Conservation (phyloP, 1,284 basidiomycete species). For the Singerocomus inundabilis region DNA sequence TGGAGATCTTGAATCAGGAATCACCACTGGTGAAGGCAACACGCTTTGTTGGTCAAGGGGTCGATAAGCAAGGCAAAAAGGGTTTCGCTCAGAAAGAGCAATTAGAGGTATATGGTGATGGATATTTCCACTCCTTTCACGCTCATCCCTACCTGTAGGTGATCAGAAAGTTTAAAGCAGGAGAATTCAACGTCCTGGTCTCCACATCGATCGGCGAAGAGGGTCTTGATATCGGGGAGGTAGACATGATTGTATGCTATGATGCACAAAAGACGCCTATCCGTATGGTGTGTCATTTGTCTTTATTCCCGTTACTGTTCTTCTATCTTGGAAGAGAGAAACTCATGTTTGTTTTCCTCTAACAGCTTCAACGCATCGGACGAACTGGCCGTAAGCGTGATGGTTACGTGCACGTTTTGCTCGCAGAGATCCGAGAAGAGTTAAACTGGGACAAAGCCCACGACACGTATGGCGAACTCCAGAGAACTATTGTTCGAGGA, state of each 20-base stretch:
- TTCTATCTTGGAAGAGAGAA: neutral
- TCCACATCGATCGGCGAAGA: slow-evolving; percentile 98
- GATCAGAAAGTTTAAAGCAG: slow-evolving; percentile 84
- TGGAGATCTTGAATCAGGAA: slow-evolving; percentile 72
- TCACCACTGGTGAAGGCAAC: slow-evolving; percentile 74
- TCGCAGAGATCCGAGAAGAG: slow-evolving; percentile 91
- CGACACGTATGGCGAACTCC: slow-evolving; percentile 85
- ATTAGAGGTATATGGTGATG: slow-evolving; percentile 56
- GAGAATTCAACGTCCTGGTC: slow-evolving; percentile 90
- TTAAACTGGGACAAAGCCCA: slow-evolving; percentile 90
- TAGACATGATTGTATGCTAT: slow-evolving; percentile 97
- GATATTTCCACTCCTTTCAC: neutral
- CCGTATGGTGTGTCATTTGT: slow-evolving; percentile 72
- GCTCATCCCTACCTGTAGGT: slow-evolving; percentile 45
- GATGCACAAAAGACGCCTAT: slow-evolving; percentile 96
- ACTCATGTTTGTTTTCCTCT: slow-evolving; percentile 1
- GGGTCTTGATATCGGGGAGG: slow-evolving; percentile 98
- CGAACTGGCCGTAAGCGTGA: slow-evolving; percentile 93
- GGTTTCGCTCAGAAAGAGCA: slow-evolving; percentile 93
- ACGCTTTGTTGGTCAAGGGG: slow-evolving; percentile 89
- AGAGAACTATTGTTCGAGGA: slow-evolving; percentile 84
- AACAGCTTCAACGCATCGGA: slow-evolving; percentile 91
- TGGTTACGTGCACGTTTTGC: slow-evolving; percentile 90
- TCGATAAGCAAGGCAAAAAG: slow-evolving; percentile 81
- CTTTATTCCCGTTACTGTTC: neutral